Base-by-base conservation (phyloP, 148 eudicot species). In the Hydrangea macrophylla region DNA sequence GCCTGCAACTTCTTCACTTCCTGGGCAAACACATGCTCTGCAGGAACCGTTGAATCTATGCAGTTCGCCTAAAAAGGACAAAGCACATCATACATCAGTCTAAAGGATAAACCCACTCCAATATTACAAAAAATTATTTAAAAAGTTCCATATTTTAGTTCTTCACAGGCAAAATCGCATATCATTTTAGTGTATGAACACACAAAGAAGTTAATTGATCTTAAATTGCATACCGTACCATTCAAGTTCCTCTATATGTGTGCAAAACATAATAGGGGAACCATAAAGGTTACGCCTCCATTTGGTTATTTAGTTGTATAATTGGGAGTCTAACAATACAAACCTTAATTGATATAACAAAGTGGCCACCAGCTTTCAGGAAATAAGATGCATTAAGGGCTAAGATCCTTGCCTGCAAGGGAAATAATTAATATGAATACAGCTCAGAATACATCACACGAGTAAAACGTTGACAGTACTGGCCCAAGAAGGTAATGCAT, bases 291-390 rank as follows among this genome's bases (percentile, higher is more conserved):
- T n/a, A n/a, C n/a, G n/a, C n/a, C n/a, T n/a, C n/a, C n/a, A n/a
- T n/a, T n/a, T n/a, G n/a, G n/a, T 9, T 3, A 42, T 42, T 42
- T 18, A 0, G 48, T 12, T 42, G 17, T 5, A 42, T 18, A 0
- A 18, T 12, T 42, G 17, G 3, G 17, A 42, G 66, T 22, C 27
- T 28, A 39, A 12, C 17, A 25, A 22, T 1, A 50, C 81, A 62
- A 68, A 93, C 98, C 96, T 93, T 93, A 72, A 94, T 90, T 48
- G 92, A 88, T 55, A 90, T 90, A 26, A 94, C 96, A 69, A 90
- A 90, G 71, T 90, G 85, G 35, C 90, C 96, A 22, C 90, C 96
- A 3, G 79, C 75, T 80, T 87, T 90, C 63, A 90, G 67, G 79
- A 87, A 90, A 71, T 83, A 85, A 12, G 90, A 76, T 0, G 90